Conservation (phyloP, 495 filamentous ascomycete species). For the Xylaria bambusicola region DNA sequence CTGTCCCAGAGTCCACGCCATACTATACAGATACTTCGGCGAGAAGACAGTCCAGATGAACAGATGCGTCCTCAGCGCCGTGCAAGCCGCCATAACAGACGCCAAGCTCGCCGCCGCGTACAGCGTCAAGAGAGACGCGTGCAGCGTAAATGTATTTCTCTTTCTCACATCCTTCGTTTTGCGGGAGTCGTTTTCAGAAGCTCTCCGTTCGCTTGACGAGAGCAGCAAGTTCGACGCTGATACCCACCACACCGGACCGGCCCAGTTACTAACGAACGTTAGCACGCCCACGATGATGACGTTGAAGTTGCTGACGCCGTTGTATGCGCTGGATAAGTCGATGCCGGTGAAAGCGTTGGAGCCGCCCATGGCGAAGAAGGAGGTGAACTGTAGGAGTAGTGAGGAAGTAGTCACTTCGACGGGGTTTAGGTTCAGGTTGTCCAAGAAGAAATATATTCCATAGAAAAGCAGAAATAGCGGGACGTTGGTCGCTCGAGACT, state of each 20-base stretch:
- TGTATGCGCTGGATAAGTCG: constrained; percentile 81
- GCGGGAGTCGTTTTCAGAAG: no score
- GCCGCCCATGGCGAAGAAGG: constrained; percentile 90
- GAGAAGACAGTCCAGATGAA: constrained; percentile 99
- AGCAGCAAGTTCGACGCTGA: constrained; percentile 61
- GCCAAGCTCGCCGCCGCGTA: constrained; percentile 61
- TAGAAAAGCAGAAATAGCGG: constrained; percentile 80
- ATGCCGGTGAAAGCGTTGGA: constrained; percentile 91
- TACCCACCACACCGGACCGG: constrained; percentile 85
- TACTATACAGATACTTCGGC: constrained; percentile 90
- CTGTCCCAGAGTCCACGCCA: constrained; percentile 82
- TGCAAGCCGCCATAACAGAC: constrained; percentile 88
- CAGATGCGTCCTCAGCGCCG: constrained; percentile 78
- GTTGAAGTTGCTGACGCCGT: constrained; percentile 73
- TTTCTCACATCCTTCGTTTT: not conserved
- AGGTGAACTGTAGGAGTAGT: constrained; percentile 68
- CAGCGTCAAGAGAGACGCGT: constrained; percentile 64
- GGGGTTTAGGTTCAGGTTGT: constrained; percentile 45
- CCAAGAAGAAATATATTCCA: constrained; percentile 56
- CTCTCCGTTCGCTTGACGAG: constrained; percentile 26
- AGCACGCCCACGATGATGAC: constrained; percentile 70
- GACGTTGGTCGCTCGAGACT: constrained; percentile 78
- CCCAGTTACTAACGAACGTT: constrained; percentile 89
- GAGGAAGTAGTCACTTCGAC: constrained; percentile 64
- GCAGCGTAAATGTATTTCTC: constrained; percentile 36